These are phyloP conservation scores for Hysterium pulicare DNA, from an alignment of 2,329 filamentous ascomycete genomes.

Conservation along the genomic window DNA sequence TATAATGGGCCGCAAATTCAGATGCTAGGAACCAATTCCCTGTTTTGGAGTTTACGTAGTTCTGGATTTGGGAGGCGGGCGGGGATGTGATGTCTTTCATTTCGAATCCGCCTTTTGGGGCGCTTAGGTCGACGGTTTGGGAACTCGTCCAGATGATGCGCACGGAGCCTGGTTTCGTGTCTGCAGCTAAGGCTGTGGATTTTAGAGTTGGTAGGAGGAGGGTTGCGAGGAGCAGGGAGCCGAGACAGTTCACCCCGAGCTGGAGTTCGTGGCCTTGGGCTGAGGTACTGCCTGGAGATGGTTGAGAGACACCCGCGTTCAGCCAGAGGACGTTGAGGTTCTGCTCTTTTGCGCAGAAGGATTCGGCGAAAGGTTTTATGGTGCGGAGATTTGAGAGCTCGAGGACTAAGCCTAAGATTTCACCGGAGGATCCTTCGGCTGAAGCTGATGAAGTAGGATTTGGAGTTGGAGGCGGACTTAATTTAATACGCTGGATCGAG, in stretches of 20 bases:
- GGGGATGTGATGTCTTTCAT: neutral
- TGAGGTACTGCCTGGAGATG: constrained; percentile 10
- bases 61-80: neutral
- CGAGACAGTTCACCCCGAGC: constrained; percentile 35
- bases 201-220: constrained; percentile 26
- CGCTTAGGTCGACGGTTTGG: constrained; percentile 9
- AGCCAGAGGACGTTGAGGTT: constrained; percentile 37
- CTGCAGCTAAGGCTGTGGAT: constrained; percentile 21
- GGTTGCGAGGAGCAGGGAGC: constrained; percentile 32
- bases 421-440: neutral
- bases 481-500: neutral
- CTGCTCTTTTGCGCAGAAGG: constrained; percentile 32
- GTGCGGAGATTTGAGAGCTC: constrained; percentile 40
- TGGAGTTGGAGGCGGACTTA: no score
- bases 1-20: no score
- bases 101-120: constrained; percentile 12
- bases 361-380: constrained; percentile 34
- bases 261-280: constrained; percentile 32
- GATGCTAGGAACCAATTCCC: constrained; percentile 9
- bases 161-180: constrained; percentile 14
- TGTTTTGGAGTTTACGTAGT: constrained; percentile 7
- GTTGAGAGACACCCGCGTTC: constrained; percentile 21
- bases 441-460: no score
- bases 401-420: constrained; percentile 1
- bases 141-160: constrained; percentile 30